Evolutionary conservation across 192 early-diverging fungal species (phyloP), one percentile per base, ranked within the genome.

Genomic region (Coemansia sp.): DNA sequence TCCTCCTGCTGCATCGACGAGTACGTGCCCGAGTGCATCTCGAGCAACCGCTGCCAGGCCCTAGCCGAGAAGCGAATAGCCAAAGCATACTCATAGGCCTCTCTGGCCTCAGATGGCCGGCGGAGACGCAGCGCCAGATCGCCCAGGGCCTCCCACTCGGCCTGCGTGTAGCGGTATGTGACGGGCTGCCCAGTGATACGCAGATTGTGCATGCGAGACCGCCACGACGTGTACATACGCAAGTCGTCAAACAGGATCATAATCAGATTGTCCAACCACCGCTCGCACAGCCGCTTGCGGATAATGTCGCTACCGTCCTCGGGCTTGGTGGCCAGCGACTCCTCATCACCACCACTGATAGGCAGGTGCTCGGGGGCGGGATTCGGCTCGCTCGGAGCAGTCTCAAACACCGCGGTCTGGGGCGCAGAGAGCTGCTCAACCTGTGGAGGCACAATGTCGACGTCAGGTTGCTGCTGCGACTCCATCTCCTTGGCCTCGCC

Each of bases 161-260:
- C 92, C 62, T 92, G 93, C 22, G 95, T 96, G 83, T 97, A 97
- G 36, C 94, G 93, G 72, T 95, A 95, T 31, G 92, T 79, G 39
- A 94, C 78, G 49, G 94, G 87, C 63, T 90, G 87, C 2, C 80
- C 80, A 2, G 80, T 78, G 22, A 69, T 66, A 12, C 80, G 69
- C 49, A 83, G 55, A 20, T 79, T 74, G 87, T 87, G 66, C 70
- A 95, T 89, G 73, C 97, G 94, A 41, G 95, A 92, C 55, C 95
- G 90, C 87, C 95, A 92, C 38, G 92, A 89, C 11, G 96, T 96
- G 85, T 98, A 99, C 16, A 95, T 88, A 27, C 98, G 91, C 44
- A 99, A 86, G 71, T 98, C 95, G 64, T 98, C 97, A 73, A 97
- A 99, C 50, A 99, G 82, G 3, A 99, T 95, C 98, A 99, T 98